Percentiles rank a stretch among this genome's conserved stretches.
Evolutionary conservation across 163 green algal species (phyloP).

Genomic region (Chlorella variabilis): DNA sequence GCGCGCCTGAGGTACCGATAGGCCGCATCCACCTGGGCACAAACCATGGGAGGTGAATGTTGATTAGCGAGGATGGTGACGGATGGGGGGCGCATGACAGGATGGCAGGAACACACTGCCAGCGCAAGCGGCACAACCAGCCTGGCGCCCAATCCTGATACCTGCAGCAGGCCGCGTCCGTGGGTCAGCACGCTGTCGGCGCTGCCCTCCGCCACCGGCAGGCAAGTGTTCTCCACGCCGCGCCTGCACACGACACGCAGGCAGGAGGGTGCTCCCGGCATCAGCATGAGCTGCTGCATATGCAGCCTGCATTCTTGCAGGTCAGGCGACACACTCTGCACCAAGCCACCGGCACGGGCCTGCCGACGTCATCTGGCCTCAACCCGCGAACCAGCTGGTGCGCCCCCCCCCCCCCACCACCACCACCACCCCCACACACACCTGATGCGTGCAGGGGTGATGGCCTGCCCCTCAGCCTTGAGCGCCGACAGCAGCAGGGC

Average conservation of each 20-base stretch:
- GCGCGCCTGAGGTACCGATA: constrained; percentile 67
- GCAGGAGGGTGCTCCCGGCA: too few species aligned
- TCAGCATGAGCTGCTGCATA: too few species aligned
- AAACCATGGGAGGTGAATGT: background rate
- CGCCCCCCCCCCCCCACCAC: background rate
- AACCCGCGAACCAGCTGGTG: too few species aligned
- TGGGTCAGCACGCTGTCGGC: constrained; percentile 77
- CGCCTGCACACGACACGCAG: constrained; percentile 38
- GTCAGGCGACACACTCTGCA: too few species aligned
- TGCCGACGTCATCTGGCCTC: too few species aligned
- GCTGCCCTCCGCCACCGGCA: constrained; percentile 49
- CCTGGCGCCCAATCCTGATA: too few species aligned
- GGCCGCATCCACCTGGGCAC: constrained; percentile 63
- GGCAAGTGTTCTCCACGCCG: constrained; percentile 84
- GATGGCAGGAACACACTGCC: too few species aligned
- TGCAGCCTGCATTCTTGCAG: too few species aligned
- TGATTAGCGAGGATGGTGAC: background rate
- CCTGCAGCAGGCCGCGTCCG: constrained; percentile 87
- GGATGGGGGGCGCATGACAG: too few species aligned
- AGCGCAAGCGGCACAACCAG: too few species aligned
- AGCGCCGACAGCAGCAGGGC: constrained; percentile 85
- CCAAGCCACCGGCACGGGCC: too few species aligned
- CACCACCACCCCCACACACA: background rate
- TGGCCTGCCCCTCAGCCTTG: constrained; percentile 38
- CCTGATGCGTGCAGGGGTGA: constrained; percentile 65